These are phyloP conservation scores for Arthroderma sp. DNA, from an alignment of 2,329 filamentous ascomycete genomes.

Conservation along the genomic window DNA sequence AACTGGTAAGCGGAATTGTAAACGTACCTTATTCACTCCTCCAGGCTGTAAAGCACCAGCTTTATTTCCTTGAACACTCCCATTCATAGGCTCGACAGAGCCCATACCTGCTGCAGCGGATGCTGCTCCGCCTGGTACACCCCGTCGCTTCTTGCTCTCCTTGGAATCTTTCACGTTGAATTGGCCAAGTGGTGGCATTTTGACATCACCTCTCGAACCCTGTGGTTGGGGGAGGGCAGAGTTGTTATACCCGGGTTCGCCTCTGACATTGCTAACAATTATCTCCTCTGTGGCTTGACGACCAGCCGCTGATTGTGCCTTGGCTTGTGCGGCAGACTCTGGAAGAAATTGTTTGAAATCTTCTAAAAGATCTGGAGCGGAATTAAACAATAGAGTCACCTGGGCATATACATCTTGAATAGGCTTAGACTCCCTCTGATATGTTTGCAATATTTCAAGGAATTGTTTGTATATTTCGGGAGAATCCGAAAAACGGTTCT, in stretches of 20 bases:
- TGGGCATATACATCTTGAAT: constrained; percentile 98
- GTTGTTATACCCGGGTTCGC: constrained; percentile 35
- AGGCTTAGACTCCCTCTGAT: constrained; percentile 93
- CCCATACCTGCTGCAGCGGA: constrained; percentile 23
- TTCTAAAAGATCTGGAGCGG: constrained; percentile 84
- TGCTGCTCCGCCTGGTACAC: constrained; percentile 40
- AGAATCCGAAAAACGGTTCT: constrained; percentile 94
- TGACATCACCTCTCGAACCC: constrained; percentile 40
- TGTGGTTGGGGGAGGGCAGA: constrained; percentile 34
- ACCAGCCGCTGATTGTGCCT: constrained; percentile 44
- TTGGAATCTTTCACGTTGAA: constrained; percentile 74
- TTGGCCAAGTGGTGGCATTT: constrained; percentile 86
- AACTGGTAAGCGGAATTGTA: too few species aligned
- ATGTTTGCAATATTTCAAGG: constrained; percentile 92
- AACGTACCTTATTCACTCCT: constrained; percentile 39
- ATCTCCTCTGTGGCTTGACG: constrained; percentile 55
- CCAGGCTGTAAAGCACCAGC: constrained; percentile 25
- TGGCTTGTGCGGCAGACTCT: constrained; percentile 64
- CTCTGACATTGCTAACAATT: constrained; percentile 50
- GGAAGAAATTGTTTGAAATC: constrained; percentile 98
- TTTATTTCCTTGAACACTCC: constrained; percentile 22
- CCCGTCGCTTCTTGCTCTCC: constrained; percentile 84
- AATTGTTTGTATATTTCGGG: constrained; percentile 99
- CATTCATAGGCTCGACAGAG: constrained; percentile 16
- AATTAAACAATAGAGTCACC: constrained; percentile 85